These are phyloP conservation scores for Emergomyces pasteurianus DNA, from an alignment of 2,329 filamentous ascomycete species.

Conservation along the genomic window DNA sequence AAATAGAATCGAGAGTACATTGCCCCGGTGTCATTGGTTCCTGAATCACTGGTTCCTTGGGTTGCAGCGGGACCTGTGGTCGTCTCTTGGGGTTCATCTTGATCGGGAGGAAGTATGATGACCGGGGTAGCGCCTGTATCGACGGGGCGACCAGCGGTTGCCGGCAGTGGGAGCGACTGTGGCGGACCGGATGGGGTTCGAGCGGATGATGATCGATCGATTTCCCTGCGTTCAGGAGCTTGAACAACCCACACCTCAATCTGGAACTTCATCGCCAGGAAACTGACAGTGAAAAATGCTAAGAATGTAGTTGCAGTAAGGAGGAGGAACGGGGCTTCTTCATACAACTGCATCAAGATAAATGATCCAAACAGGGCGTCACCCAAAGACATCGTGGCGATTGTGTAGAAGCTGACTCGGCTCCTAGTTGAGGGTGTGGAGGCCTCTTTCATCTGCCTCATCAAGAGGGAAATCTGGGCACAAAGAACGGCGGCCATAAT, in stretches of 20 bases:
- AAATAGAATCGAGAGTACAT: constrained; percentile 53
- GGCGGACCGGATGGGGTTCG: not conserved
- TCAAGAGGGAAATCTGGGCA: constrained; percentile 44
- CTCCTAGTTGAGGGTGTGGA: constrained; percentile 53
- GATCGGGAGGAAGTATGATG: constrained; percentile 45
- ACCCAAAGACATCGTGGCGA: constrained; percentile 49
- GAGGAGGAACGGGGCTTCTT: constrained; percentile 43
- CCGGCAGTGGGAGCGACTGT: constrained; percentile 28
- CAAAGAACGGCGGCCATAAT: constrained; percentile 39
- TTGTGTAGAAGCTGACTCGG: constrained; percentile 52
- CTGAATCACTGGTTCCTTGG: constrained; percentile 23
- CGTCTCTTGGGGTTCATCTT: constrained; percentile 36
- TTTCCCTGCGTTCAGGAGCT: constrained; percentile 31
- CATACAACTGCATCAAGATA: constrained; percentile 43
- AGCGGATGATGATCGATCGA: constrained; percentile 16
- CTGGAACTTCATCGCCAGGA: constrained; percentile 53
- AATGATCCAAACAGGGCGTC: constrained; percentile 49
- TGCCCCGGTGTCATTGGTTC: constrained; percentile 40
- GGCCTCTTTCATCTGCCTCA: constrained; percentile 52
- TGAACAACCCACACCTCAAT: constrained; percentile 58
- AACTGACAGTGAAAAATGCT: constrained; percentile 47
- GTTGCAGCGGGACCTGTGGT: constrained; percentile 22
- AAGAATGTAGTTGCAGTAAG: constrained; percentile 47
- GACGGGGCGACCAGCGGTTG: constrained; percentile 32
- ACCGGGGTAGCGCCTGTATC: constrained; percentile 43